Evolutionary conservation across 2,329 filamentous ascomycete genomes (phyloP).

Genomic region (Nothophoma quercina): DNA sequence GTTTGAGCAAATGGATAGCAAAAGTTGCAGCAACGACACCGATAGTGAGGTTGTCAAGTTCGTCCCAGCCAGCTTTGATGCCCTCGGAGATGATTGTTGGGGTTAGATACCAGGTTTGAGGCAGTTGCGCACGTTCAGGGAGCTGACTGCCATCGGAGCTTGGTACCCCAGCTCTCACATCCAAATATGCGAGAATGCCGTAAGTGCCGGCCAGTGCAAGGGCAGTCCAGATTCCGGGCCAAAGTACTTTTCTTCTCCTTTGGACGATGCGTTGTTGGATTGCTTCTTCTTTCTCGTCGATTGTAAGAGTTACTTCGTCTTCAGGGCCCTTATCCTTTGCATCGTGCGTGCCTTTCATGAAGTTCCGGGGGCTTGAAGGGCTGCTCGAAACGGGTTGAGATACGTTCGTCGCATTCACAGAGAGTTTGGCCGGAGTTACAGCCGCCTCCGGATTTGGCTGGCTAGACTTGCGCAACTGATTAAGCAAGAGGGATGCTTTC

Average conservation of each 20-base stretch:
- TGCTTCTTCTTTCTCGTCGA: constrained; percentile 4
- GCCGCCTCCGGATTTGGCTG: neutral
- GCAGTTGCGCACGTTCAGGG: constrained; percentile 6
- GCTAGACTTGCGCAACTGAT: neutral
- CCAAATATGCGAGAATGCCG: constrained; percentile 19
- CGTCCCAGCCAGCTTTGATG: constrained; percentile 18
- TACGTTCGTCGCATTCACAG: neutral
- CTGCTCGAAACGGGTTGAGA: neutral
- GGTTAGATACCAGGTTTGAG: constrained; percentile 23
- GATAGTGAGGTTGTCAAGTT: constrained; percentile 25
- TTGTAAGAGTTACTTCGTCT: neutral
- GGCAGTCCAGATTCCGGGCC: constrained; percentile 24
- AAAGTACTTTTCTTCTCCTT: constrained; percentile 14
- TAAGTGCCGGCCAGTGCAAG: constrained; percentile 19
- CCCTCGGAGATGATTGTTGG: constrained; percentile 19
- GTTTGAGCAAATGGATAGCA: constrained; percentile 15
- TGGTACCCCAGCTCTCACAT: constrained; percentile 9
- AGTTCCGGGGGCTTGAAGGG: neutral
- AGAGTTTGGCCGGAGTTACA: neutral
- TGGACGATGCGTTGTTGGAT: constrained; percentile 12
- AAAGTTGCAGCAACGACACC: constrained; percentile 15
- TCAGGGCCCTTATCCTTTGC: neutral
- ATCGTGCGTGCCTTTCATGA: neutral
- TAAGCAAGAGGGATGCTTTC: constrained; percentile 1
- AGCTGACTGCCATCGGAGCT: constrained; percentile 3